These are phyloP conservation scores for Penicillium sclerotigenum DNA, from an alignment of 2,329 filamentous ascomycete genomes.

Conservation along the genomic window DNA sequence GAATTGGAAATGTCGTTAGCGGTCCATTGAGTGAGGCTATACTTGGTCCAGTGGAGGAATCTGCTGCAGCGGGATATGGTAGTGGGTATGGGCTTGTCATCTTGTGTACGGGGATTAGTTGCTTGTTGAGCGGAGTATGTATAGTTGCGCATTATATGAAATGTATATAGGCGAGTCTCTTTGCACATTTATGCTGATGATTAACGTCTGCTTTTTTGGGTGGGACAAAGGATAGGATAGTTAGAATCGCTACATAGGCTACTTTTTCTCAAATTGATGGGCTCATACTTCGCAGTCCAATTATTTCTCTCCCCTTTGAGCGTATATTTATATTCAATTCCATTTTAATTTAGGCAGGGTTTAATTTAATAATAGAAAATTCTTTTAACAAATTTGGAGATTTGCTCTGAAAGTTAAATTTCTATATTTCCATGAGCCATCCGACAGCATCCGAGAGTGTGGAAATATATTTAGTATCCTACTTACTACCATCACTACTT, in stretches of 20 bases:
- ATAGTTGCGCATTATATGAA: constrained; percentile 23
- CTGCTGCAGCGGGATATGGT: constrained; percentile 24
- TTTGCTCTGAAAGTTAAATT: neutral
- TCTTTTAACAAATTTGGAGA: too few relatives aligned
- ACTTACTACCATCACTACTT: too few relatives aligned
- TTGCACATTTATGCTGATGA: constrained; percentile 1
- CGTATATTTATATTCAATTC: too few relatives aligned
- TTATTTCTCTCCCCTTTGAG: too few relatives aligned
- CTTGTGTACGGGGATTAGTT: constrained; percentile 29
- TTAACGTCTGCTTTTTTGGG: neutral
- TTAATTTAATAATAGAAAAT: too few relatives aligned
- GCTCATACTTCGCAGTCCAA: neutral
- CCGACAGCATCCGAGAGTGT: neutral
- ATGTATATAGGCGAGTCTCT: constrained; percentile 11
- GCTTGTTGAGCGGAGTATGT: constrained; percentile 25
- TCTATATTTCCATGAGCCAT: neutral
- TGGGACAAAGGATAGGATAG: neutral
- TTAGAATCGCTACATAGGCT: neutral
- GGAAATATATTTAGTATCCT: neutral
- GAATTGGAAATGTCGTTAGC: constrained; percentile 51
- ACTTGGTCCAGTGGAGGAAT: constrained; percentile 15
- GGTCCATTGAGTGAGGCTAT: constrained; percentile 52
- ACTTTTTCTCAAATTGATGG: neutral
- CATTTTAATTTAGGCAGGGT: too few relatives aligned
- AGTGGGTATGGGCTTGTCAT: constrained; percentile 29